Evolutionary conservation across 2,329 filamentous ascomycete genomes (phyloP).

Genomic region (Penicillium vulpinum): DNA sequence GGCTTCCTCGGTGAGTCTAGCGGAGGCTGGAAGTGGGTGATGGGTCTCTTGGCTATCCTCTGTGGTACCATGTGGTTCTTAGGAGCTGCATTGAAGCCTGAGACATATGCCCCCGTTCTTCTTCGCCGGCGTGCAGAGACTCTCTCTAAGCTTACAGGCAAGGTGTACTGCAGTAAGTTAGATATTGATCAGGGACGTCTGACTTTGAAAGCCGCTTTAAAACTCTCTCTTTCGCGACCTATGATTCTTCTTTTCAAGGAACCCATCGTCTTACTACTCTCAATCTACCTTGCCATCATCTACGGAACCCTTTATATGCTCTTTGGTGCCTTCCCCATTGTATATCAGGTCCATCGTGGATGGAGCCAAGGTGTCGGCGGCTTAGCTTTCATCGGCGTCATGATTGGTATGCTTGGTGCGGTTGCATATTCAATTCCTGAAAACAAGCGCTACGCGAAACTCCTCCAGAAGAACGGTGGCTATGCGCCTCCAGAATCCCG

Average conservation of each 20-base stretch:
- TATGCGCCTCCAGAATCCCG: conserved; percentile 63
- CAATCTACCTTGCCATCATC: conserved; percentile 53
- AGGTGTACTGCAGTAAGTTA: conserved; percentile 47
- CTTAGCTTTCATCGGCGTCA: conserved; percentile 52
- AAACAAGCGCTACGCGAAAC: conserved; percentile 43
- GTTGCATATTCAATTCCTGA: conserved; percentile 45
- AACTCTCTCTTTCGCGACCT: conserved; percentile 52
- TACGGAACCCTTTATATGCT: conserved; percentile 57
- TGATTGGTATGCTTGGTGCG: conserved; percentile 43
- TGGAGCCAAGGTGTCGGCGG: conserved; percentile 51
- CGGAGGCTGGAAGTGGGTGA: conserved; percentile 67
- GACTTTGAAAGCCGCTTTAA: conserved; percentile 41
- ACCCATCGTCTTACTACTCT: conserved; percentile 53
- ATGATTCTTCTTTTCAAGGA: conserved; percentile 51
- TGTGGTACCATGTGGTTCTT: conserved; percentile 58
- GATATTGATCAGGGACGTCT: conserved; percentile 46
- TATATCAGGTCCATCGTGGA: conserved; percentile 48
- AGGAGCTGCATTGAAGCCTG: conserved; percentile 33
- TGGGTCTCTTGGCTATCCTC: conserved; percentile 63
- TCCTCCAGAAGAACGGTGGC: conserved; percentile 51
- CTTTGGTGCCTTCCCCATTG: conserved; percentile 55
- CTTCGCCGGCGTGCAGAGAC: conserved; percentile 52
- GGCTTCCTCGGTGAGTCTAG: conserved; percentile 65
- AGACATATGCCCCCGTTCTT: conserved; percentile 53
- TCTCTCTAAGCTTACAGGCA: conserved; percentile 52